These are phyloP conservation scores for Colletotrichum plurivorum DNA, from an alignment of 2,329 filamentous ascomycete species.

Conservation along the genomic window DNA sequence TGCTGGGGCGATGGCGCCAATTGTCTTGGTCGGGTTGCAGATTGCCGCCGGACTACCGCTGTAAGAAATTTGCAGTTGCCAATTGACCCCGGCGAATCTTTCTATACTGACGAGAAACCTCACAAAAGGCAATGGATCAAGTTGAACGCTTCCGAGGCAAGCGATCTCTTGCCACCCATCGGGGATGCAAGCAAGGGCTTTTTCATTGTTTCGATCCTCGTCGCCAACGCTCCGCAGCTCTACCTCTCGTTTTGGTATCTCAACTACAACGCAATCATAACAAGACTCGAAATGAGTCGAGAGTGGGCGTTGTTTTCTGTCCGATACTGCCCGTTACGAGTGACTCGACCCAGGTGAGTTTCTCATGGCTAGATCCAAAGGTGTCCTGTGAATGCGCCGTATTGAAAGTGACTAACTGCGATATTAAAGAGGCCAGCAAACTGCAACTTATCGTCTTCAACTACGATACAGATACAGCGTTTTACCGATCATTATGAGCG, in stretches of 20 bases:
- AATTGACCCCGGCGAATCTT: too few species aligned
- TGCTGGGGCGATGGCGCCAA: background rate
- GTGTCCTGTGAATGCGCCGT: too few species aligned
- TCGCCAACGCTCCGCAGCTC: background rate
- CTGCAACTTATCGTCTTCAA: background rate
- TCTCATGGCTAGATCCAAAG: background rate
- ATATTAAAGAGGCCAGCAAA: background rate
- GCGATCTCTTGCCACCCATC: background rate
- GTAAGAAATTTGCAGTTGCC: too few species aligned
- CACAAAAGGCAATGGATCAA: background rate
- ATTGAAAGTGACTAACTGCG: background rate
- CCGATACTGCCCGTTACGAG: background rate
- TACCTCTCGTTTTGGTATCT: constrained; percentile 15
- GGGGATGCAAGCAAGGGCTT: too few species aligned
- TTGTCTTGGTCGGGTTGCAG: background rate
- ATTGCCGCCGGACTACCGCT: background rate
- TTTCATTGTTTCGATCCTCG: background rate
- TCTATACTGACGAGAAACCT: too few species aligned
- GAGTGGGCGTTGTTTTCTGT: background rate
- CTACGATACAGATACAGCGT: background rate
- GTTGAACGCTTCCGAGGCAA: background rate
- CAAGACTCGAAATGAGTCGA: background rate
- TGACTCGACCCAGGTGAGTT: background rate
- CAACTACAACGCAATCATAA: background rate
- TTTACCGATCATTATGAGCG: background rate